These are phyloP conservation scores for Ceratobasidium sp. DNA, from an alignment of 1,284 basidiomycete genomes.

Conservation along the genomic window DNA sequence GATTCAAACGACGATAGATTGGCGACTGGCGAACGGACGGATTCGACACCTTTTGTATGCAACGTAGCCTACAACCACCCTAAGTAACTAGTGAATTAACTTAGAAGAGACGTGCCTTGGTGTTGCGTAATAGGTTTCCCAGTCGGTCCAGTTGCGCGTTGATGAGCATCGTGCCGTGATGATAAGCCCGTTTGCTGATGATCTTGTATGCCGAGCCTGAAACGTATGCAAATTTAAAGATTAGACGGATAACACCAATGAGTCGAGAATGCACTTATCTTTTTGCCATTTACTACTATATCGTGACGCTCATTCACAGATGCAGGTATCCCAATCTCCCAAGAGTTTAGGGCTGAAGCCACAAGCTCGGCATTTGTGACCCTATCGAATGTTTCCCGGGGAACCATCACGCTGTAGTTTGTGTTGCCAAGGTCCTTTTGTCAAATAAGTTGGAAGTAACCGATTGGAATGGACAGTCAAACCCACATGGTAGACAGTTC, in stretches of 20 bases:
- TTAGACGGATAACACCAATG: conserved; percentile 20
- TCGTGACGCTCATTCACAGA: conserved; percentile 91
- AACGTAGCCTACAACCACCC: conserved; percentile 54
- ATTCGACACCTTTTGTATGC: conserved; percentile 85
- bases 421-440: conserved; percentile 93
- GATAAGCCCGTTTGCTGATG: conserved; percentile 88
- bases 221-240: conserved; percentile 62
- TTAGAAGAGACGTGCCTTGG: conserved; percentile 62
- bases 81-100: not conserved
- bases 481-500: conserved; percentile 94
- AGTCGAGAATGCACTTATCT: conserved; percentile 69
- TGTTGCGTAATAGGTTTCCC: conserved; percentile 72
- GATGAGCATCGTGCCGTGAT: conserved; percentile 99
- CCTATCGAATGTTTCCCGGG: conserved; percentile 82
- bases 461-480: not conserved
- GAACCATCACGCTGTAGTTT: conserved; percentile 94
- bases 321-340: conserved; percentile 68
- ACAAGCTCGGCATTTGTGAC: conserved; percentile 81
- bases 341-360: conserved; percentile 74
- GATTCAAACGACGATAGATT: conserved; percentile 70
- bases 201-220: conserved; percentile 99
- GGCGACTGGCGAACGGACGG: conserved; percentile 90
- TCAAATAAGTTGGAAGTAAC: not conserved
- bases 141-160: conserved; percentile 76
- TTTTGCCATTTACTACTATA: conserved; percentile 79